Conservation (phyloP, 2,329 filamentous ascomycete genomes). For the Ophiostoma pallidulum region DNA sequence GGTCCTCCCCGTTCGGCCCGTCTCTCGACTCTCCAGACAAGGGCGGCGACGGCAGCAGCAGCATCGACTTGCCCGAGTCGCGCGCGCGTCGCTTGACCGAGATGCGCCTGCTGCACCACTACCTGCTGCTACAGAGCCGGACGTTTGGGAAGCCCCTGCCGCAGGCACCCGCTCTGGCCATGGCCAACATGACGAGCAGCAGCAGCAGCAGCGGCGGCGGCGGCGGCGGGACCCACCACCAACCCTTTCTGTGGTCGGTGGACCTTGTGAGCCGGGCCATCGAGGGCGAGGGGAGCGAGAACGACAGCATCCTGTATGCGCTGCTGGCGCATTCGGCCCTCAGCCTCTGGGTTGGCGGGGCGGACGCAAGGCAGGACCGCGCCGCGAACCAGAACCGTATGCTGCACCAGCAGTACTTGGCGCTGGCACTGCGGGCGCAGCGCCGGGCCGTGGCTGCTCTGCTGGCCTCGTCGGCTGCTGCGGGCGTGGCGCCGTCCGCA, state of each 20-base stretch:
- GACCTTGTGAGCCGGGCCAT: conserved; percentile 22
- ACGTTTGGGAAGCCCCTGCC: conserved; percentile 17
- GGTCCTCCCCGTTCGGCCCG: too few relatives aligned
- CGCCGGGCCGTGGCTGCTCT: conserved; percentile 26
- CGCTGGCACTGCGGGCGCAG: conserved; percentile 28
- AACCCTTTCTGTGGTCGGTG: conserved; percentile 22
- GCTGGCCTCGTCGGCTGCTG: not conserved
- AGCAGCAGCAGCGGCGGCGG: not conserved
- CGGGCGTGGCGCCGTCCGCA: not conserved
- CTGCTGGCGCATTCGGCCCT: conserved; percentile 30
- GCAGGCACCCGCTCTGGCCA: not conserved
- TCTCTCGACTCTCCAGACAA: too few relatives aligned
- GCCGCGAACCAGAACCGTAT: too few relatives aligned
- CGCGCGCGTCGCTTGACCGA: conserved; percentile 29
- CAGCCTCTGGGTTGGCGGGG: conserved; percentile 28
- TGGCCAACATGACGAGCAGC: too few relatives aligned
- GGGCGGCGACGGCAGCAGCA: conserved; percentile 11
- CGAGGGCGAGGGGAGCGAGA: conserved; percentile 24
- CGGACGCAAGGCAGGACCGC: too few relatives aligned
- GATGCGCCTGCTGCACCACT: conserved; percentile 28
- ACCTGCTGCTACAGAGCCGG: conserved; percentile 23
- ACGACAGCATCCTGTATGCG: conserved; percentile 27
- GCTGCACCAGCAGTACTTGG: conserved; percentile 29
- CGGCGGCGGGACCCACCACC: not conserved
- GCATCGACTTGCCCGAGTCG: conserved; percentile 26